Conservation (phyloP, 2,329 filamentous ascomycete species). For the Dactylellina haptotyla region DNA sequence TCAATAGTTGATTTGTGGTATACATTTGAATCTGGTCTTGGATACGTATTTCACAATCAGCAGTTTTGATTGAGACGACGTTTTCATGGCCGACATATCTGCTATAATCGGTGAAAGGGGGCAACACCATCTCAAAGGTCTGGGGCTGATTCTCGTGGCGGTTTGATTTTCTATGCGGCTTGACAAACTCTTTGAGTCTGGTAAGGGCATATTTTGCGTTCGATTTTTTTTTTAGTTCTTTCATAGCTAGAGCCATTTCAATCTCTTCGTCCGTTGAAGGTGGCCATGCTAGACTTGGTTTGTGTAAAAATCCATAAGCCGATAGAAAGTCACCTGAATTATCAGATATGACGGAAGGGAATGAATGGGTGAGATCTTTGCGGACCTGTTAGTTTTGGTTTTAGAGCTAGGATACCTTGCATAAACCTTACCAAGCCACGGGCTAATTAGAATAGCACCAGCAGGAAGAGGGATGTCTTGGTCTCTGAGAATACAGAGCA, state of each 20-base stretch:
- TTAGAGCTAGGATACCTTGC: not conserved
- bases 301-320: constrained; percentile 84
- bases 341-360: constrained; percentile 79
- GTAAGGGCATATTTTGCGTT: constrained; percentile 60
- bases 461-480: constrained; percentile 84
- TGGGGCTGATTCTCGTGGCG: constrained; percentile 60
- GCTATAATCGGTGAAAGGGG: not conserved
- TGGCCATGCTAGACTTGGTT: constrained; percentile 89
- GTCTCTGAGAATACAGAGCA: constrained; percentile 85
- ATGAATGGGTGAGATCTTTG: constrained; percentile 86
- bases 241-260: constrained; percentile 63
- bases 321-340: constrained; percentile 80
- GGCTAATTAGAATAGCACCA: constrained; percentile 88
- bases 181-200: not conserved
- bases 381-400: not conserved
- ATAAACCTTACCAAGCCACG: constrained; percentile 75
- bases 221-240: too few relatives aligned
- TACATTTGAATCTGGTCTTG: constrained; percentile 94
- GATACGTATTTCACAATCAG: constrained; percentile 75
- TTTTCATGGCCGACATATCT: constrained; percentile 8
- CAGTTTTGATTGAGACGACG: constrained; percentile 70
- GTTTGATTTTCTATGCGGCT: constrained; percentile 21
- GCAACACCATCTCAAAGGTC: constrained; percentile 59
- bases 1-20: constrained; percentile 79
- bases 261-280: constrained; percentile 82